Conservation (phyloP, 1,139 yeast species). For the Saccharomyces pastorianus region DNA sequence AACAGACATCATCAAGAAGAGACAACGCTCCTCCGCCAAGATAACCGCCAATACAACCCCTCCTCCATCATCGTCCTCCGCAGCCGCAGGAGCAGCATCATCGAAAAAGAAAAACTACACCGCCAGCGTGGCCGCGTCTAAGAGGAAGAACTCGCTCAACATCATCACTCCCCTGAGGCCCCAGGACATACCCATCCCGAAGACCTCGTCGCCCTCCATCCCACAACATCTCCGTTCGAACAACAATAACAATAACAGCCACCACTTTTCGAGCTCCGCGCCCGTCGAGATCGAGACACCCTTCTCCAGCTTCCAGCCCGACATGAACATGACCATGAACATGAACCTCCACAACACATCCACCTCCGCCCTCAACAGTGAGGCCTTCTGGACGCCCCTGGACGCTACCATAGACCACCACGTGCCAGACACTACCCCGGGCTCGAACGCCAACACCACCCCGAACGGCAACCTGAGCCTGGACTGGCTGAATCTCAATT, state of each 20-base stretch:
- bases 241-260: no score
- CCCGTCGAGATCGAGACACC: not conserved
- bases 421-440: not conserved
- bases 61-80: not conserved
- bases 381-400: not conserved
- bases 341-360: not conserved
- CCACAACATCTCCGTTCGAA: not conserved
- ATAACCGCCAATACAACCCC: constrained; percentile 1
- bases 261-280: not conserved
- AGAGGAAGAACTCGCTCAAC: constrained; percentile 1
- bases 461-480: not conserved
- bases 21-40: constrained; percentile 35
- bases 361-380: not conserved
- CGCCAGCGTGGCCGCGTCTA: not conserved
- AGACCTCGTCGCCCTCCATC: not conserved
- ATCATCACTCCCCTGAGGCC: not conserved
- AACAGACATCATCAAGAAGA: constrained; percentile 85
- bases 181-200: not conserved
- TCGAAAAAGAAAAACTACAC: constrained; percentile 1
- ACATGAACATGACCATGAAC: not conserved
- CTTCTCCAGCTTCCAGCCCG: not conserved
- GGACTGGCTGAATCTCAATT: not conserved
- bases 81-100: not conserved
- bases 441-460: not conserved
- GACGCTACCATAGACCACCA: not conserved